Conservation (phyloP, 345 rosid species). For the Mangifera indica region DNA sequence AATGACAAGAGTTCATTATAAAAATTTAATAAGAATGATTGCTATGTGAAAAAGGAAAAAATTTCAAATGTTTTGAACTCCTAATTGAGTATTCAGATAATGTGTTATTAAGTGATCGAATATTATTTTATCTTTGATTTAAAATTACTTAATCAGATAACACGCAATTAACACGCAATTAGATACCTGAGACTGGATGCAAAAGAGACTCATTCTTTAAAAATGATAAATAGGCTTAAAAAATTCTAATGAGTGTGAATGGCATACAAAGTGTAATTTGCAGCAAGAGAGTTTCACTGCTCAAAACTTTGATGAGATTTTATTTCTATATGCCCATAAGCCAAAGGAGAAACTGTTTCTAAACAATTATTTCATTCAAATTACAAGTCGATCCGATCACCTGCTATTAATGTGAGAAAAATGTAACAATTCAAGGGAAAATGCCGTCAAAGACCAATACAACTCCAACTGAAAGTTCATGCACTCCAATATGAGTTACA, state of each 20-base stretch:
- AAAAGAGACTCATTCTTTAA: too few species aligned
- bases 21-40: too few species aligned
- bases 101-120: too few species aligned
- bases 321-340: neutral
- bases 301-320: neutral
- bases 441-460: constrained; percentile 15
- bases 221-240: neutral
- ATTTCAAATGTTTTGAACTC: too few species aligned
- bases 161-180: too few species aligned
- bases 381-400: constrained; percentile 25
- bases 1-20: too few species aligned
- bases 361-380: constrained; percentile 32
- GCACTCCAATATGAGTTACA: constrained; percentile 32
- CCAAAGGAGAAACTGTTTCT: neutral
- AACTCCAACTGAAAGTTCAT: constrained; percentile 20
- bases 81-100: too few species aligned
- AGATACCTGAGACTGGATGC: too few species aligned
- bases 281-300: neutral
- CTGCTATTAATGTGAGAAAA: constrained; percentile 13
- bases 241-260: constrained; percentile 20
- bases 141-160: too few species aligned
- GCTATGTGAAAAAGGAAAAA: too few species aligned
- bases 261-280: neutral
- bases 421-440: constrained; percentile 18
- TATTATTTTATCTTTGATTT: too few species aligned